A percentile compares a stretch with the other conserved stretches of the same genome.
phyloP scores from a whole-genome alignment of 352 stramenopile genomes.

The Phytopythium ostracodes region DNA sequence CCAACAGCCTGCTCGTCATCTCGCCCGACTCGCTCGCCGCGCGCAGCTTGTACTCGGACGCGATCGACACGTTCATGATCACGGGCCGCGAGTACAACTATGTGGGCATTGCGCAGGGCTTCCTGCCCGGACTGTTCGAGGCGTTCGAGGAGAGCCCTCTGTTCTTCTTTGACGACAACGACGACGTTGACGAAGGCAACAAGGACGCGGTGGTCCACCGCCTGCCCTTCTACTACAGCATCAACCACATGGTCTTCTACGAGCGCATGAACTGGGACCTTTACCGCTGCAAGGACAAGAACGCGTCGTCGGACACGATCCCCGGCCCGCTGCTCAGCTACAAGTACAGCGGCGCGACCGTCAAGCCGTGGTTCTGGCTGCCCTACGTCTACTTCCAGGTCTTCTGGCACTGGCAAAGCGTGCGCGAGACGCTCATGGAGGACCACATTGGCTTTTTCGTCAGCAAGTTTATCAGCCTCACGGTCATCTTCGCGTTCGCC shows the following conservation, averaged over 20 bases:
- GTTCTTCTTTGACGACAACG: slow-evolving; percentile 49
- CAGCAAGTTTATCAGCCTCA: slow-evolving; percentile 46
- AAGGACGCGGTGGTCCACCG: slow-evolving; percentile 52
- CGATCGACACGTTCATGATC: slow-evolving; percentile 83
- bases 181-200: slow-evolving; percentile 25
- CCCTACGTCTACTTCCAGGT: slow-evolving; percentile 81
- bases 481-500: slow-evolving; percentile 55
- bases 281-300: slow-evolving; percentile 83
- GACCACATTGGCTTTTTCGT: slow-evolving; percentile 65
- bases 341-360: slow-evolving; percentile 71
- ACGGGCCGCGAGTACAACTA: slow-evolving; percentile 79
- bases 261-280: slow-evolving; percentile 85
- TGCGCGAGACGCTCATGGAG: slow-evolving; percentile 53
- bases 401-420: slow-evolving; percentile 76
- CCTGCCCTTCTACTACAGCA: slow-evolving; percentile 82
- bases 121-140: slow-evolving; percentile 75
- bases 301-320: slow-evolving; percentile 45
- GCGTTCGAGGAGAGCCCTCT: slow-evolving; percentile 77
- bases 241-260: slow-evolving; percentile 89
- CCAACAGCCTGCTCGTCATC: slow-evolving; percentile 79
- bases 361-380: slow-evolving; percentile 83
- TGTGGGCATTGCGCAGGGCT: slow-evolving; percentile 76
- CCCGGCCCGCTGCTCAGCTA: slow-evolving; percentile 69
- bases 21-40: slow-evolving; percentile 61
- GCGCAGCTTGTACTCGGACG: slow-evolving; percentile 76